Percentiles rank a stretch among this genome's conserved stretches.
Conservation (phyloP, 2,329 filamentous ascomycete genomes). For the Alternaria gaisen region DNA sequence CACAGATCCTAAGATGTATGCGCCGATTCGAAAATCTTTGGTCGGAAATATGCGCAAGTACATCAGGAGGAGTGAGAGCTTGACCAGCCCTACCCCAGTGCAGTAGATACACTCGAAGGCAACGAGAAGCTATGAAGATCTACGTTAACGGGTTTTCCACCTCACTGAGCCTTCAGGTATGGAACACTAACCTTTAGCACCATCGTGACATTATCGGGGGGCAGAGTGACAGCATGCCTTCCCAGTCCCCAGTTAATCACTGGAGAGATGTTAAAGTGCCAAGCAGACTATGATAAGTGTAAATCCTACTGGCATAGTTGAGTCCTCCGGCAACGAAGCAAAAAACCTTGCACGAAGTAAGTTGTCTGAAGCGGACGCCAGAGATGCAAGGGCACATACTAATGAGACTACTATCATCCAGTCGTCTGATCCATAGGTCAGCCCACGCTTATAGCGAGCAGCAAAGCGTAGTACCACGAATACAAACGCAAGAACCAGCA, state of each 20-base stretch:
- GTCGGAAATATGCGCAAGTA: conserved; percentile 63
- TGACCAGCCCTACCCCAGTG: conserved; percentile 61
- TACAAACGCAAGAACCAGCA: conserved; percentile 3
- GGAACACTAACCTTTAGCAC: conserved; percentile 2
- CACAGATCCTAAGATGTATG: conserved; percentile 54
- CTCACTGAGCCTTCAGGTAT: not conserved
- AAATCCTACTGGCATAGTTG: conserved; percentile 1
- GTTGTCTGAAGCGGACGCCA: not conserved
- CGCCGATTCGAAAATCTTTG: conserved; percentile 55
- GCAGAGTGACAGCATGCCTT: conserved; percentile 5
- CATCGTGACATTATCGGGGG: conserved; percentile 1
- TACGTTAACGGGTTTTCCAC: accelerated
- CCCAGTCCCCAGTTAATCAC: conserved; percentile 5
- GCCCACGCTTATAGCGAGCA: not conserved
- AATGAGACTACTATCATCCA: conserved; percentile 14
- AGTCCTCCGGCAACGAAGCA: conserved; percentile 4
- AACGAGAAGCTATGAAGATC: conserved; percentile 24
- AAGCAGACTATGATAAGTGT: not conserved
- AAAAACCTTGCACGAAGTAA: conserved; percentile 19
- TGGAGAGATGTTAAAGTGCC: not conserved
- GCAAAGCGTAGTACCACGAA: conserved; percentile 7
- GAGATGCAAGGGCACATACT: not conserved
- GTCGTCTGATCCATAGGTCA: conserved; percentile 14
- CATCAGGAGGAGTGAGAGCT: conserved; percentile 61
- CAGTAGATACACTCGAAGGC: conserved; percentile 60